A percentile compares a stretch with the other conserved stretches of the same genome.
Conservation (phyloP, 140 eudicot species). For the Flaveria floridana region DNA sequence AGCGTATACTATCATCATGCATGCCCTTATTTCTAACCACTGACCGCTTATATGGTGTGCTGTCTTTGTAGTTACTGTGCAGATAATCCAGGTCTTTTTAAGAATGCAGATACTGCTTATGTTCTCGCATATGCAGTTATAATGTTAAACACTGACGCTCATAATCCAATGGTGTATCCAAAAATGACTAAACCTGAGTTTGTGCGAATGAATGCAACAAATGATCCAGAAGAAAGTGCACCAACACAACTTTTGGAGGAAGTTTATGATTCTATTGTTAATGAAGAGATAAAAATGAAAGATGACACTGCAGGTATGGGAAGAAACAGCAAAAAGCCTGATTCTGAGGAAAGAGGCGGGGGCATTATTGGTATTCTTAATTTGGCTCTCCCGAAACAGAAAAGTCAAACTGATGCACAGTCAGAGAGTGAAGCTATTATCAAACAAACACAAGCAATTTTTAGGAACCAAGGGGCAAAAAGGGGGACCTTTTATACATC, state of each 20-base stretch:
- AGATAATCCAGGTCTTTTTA: constrained; percentile 89
- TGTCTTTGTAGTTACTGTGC: constrained; percentile 81
- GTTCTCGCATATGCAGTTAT: constrained; percentile 99
- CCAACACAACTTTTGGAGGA: constrained; percentile 82
- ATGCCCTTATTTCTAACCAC: background rate
- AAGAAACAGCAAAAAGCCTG: constrained; percentile 66
- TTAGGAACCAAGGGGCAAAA: constrained; percentile 72
- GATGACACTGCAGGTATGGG: constrained; percentile 56
- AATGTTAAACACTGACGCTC: constrained; percentile 98
- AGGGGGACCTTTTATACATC: constrained; percentile 85
- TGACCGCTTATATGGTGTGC: constrained; percentile 14
- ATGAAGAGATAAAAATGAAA: constrained; percentile 92
- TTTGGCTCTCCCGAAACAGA: constrained; percentile 81
- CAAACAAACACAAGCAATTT: constrained; percentile 74
- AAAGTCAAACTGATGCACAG: constrained; percentile 57
- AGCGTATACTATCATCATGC: too few relatives aligned
- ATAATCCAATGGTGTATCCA: constrained; percentile 96
- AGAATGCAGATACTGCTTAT: constrained; percentile 98
- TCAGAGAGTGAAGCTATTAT: constrained; percentile 85
- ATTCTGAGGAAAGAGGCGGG: constrained; percentile 68
- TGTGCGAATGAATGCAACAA: constrained; percentile 76
- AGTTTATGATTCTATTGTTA: constrained; percentile 86
- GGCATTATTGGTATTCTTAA: constrained; percentile 79
- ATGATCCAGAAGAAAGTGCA: constrained; percentile 86
- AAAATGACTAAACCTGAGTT: constrained; percentile 94